phyloP scores from a whole-genome alignment of 2,329 filamentous ascomycete species.

The Alternaria ethzedia region DNA sequence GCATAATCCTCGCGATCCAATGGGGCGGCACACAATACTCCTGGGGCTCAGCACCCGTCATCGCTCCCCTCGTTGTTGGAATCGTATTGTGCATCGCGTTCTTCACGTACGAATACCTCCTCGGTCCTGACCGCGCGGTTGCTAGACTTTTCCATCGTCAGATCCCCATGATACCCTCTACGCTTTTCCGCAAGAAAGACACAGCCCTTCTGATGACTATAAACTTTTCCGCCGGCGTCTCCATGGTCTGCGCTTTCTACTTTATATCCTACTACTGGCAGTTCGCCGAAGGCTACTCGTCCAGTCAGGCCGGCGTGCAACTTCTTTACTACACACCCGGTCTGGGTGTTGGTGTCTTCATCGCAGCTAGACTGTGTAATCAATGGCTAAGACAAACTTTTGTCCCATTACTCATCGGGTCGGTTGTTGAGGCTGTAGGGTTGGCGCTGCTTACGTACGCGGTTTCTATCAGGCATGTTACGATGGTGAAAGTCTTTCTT shows the following conservation, averaged over 20 bases:
- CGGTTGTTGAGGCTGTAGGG: constrained; percentile 63
- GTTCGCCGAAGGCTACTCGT: constrained; percentile 62
- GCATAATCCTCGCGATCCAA: constrained; percentile 46
- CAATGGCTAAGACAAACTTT: constrained; percentile 68
- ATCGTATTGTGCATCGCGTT: constrained; percentile 55
- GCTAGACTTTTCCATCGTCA: constrained; percentile 60
- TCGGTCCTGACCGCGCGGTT: constrained; percentile 58
- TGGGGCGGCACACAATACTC: constrained; percentile 67
- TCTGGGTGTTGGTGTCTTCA: constrained; percentile 64
- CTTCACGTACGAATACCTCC: constrained; percentile 60
- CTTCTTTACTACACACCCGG: constrained; percentile 71
- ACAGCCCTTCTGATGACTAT: constrained; percentile 67
- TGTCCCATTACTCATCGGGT: constrained; percentile 57
- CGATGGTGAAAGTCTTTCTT: constrained; percentile 70
- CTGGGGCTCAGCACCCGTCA: constrained; percentile 62
- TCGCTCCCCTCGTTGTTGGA: constrained; percentile 62
- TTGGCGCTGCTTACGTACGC: constrained; percentile 66
- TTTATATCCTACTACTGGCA: constrained; percentile 74
- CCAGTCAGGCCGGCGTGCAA: constrained; percentile 53
- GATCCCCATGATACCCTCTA: constrained; percentile 69
- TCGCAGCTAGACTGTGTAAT: constrained; percentile 67
- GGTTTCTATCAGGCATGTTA: constrained; percentile 56
- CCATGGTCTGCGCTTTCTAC: constrained; percentile 65
- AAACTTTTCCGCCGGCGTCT: constrained; percentile 66
- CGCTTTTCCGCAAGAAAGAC: constrained; percentile 64